Evolutionary conservation across 2,329 filamentous ascomycete species (phyloP).

Genomic region (Onygenales sp.): DNA sequence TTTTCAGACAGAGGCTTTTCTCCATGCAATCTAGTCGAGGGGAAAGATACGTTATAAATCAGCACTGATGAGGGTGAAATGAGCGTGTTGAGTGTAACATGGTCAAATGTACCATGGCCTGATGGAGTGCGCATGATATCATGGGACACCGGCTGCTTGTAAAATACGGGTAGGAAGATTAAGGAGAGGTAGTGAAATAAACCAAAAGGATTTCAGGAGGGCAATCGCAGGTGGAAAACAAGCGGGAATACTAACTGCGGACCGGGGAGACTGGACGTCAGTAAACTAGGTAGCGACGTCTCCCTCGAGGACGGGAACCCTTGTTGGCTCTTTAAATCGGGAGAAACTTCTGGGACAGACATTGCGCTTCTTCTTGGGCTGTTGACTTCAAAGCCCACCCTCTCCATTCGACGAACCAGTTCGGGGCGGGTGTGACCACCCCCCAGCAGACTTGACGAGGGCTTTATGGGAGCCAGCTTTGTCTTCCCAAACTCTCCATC

Average conservation of each 20-base stretch:
- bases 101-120: too few species aligned
- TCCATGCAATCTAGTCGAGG: conserved; percentile 42
- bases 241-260: conserved; percentile 7
- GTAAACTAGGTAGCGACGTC: conserved; percentile 2
- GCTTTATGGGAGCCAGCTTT: conserved; percentile 35
- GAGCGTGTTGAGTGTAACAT: neutral
- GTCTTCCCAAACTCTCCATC: conserved; percentile 33
- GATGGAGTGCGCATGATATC: neutral
- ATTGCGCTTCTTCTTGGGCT: conserved; percentile 1
- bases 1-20: conserved; percentile 50
- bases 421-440: conserved; percentile 29
- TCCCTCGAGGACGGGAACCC: conserved; percentile 1
- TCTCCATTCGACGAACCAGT: conserved; percentile 19
- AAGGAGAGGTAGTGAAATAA: neutral
- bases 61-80: conserved; percentile 1
- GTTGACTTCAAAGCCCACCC: conserved; percentile 6
- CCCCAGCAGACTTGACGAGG: conserved; percentile 42
- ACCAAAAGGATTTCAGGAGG: neutral
- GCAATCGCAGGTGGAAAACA: neutral
- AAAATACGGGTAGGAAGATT: neutral
- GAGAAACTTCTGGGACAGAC: conserved; percentile 5
- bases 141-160: neutral
- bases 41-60: neutral
- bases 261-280: conserved; percentile 4
- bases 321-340: neutral